Conservation (phyloP, 306 rosid species). For the Ormosia emarginata region DNA sequence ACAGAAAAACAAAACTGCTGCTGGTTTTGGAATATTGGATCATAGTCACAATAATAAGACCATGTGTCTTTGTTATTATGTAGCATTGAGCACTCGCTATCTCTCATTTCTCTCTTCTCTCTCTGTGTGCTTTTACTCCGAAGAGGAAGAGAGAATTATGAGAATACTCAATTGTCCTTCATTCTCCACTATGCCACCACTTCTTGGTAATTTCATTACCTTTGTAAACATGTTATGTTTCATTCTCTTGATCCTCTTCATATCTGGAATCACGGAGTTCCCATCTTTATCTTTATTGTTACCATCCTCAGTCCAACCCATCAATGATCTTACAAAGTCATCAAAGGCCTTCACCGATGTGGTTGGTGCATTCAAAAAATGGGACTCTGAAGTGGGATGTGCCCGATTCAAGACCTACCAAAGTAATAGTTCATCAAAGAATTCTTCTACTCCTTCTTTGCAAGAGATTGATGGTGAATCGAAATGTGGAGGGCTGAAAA, state of each 20-base stretch:
- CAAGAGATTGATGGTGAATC: conserved; percentile 38
- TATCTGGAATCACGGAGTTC: background rate
- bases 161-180: background rate
- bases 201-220: background rate
- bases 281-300: background rate
- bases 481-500: conserved; percentile 38
- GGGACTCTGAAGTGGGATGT: conserved; percentile 85
- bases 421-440: conserved; percentile 29
- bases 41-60: background rate
- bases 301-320: conserved; percentile 27
- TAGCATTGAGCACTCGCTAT: background rate
- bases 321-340: conserved; percentile 3
- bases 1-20: background rate
- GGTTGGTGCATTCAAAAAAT: conserved; percentile 55
- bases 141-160: too few species aligned
- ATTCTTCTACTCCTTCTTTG: conserved; percentile 33
- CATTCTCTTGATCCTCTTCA: background rate
- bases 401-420: conserved; percentile 32
- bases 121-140: too few species aligned
- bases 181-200: background rate
- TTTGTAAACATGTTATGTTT: background rate
- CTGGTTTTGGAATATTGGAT: background rate
- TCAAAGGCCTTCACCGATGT: conserved; percentile 54
- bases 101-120: background rate
- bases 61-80: background rate